A percentile compares a stretch with the other conserved stretches of the same genome.
Conservation (phyloP, 2,329 filamentous ascomycete genomes). For the Hymenotorrendiella dingleyae region DNA sequence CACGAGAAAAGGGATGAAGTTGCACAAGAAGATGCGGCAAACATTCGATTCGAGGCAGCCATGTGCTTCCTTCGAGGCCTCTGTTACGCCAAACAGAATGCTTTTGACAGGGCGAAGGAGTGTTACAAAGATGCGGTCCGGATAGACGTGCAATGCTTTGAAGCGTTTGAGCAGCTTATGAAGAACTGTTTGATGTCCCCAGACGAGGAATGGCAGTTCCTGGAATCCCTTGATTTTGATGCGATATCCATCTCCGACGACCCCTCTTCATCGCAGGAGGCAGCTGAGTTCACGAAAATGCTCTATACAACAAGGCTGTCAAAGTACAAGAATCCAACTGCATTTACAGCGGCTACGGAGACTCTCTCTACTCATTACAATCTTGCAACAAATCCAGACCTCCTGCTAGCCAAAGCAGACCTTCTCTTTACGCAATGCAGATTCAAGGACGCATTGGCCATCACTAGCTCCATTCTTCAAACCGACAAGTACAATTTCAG, state of each 20-base stretch:
- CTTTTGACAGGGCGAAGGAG: slow-evolving; percentile 93
- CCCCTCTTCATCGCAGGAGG: slow-evolving; percentile 68
- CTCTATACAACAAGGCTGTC: slow-evolving; percentile 93
- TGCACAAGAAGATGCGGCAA: slow-evolving; percentile 59
- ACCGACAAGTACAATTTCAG: slow-evolving; percentile 84
- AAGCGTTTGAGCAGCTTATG: slow-evolving; percentile 97
- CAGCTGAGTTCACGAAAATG: slow-evolving; percentile 89
- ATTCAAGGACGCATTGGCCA: slow-evolving; percentile 77
- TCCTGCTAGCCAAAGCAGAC: slow-evolving; percentile 84
- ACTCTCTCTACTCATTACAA: slow-evolving; percentile 92
- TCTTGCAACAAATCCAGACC: slow-evolving; percentile 77
- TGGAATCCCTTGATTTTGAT: slow-evolving; percentile 80
- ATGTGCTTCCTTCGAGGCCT: slow-evolving; percentile 95
- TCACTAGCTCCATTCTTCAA: slow-evolving; percentile 77
- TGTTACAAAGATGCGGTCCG: slow-evolving; percentile 97
- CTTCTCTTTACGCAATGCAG: slow-evolving; percentile 91
- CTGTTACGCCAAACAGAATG: slow-evolving; percentile 95
- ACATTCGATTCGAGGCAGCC: slow-evolving; percentile 83
- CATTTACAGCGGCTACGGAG: slow-evolving; percentile 81
- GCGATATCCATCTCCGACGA: slow-evolving; percentile 63
- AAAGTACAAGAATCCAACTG: slow-evolving; percentile 83
- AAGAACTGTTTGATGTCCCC: slow-evolving; percentile 87
- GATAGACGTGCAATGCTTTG: slow-evolving; percentile 97
- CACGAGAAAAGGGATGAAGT: slow-evolving; percentile 25
- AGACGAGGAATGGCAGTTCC: slow-evolving; percentile 64